phyloP scores from a whole-genome alignment of 805 yeast species.

The Zygosaccharomyces rouxii region DNA sequence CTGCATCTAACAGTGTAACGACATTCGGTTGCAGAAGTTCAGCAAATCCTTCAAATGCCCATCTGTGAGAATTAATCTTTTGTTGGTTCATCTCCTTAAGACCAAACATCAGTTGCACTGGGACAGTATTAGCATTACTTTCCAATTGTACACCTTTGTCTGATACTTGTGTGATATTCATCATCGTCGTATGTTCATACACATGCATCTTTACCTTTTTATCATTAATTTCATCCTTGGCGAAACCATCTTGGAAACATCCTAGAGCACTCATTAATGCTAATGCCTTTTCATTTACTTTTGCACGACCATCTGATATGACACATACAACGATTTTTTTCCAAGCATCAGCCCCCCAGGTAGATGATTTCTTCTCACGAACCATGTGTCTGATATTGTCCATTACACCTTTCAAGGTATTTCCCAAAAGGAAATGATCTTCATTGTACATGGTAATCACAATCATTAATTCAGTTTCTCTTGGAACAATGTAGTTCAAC shows the following conservation, averaged over 20 bases:
- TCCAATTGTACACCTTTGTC: constrained; percentile 59
- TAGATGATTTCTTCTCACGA: constrained; percentile 56
- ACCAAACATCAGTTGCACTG: constrained; percentile 86
- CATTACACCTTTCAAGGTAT: constrained; percentile 87
- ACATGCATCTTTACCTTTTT: constrained; percentile 79
- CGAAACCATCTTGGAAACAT: constrained; percentile 91
- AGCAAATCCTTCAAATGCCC: constrained; percentile 94
- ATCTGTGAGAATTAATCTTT: constrained; percentile 92
- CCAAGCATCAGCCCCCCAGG: constrained; percentile 97
- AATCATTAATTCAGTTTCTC: constrained; percentile 80
- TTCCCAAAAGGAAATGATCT: constrained; percentile 71
- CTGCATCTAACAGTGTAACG: constrained; percentile 84
- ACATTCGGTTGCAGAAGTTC: constrained; percentile 77
- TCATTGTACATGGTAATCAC: constrained; percentile 91
- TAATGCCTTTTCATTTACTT: constrained; percentile 72
- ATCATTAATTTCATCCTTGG: constrained; percentile 84
- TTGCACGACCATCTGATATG: constrained; percentile 87
- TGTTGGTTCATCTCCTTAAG: constrained; percentile 83
- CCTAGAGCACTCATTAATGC: constrained; percentile 84
- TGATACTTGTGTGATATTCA: constrained; percentile 68
- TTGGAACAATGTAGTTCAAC: constrained; percentile 66
- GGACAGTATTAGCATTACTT: constrained; percentile 50
- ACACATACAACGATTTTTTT: constrained; percentile 85
- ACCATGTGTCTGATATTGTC: constrained; percentile 75
- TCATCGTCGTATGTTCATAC: constrained; percentile 89